These are phyloP conservation scores for Iberis amara DNA, from an alignment of 441 rosid genomes.

Conservation along the genomic window DNA sequence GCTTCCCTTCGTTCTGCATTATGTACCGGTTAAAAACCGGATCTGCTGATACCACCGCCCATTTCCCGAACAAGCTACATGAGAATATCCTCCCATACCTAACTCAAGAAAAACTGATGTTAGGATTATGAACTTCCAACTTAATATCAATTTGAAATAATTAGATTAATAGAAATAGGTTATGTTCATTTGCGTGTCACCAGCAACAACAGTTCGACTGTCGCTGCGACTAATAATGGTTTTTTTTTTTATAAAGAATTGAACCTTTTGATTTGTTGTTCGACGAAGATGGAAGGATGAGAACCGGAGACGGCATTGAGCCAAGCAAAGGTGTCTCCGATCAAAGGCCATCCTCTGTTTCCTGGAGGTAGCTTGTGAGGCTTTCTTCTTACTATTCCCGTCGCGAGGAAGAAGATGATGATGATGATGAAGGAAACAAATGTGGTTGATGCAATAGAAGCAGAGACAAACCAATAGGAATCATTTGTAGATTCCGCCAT, in stretches of 20 bases:
- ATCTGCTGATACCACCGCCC: conserved; percentile 71
- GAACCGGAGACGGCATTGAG: conserved; percentile 65
- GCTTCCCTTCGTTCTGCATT: conserved; percentile 73
- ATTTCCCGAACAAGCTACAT: conserved; percentile 66
- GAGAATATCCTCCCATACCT: conserved; percentile 72
- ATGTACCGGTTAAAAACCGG: conserved; percentile 57
- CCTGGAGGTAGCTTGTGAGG: conserved; percentile 49
- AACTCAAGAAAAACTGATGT: not conserved
- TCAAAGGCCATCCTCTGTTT: conserved; percentile 69
- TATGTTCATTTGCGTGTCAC: no score
- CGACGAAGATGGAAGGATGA: conserved; percentile 63
- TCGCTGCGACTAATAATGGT: no score
- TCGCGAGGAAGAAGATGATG: conserved; percentile 11
- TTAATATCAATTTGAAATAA: no score
- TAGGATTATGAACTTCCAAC: no score
- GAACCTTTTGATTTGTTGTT: conserved; percentile 54
- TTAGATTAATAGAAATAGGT: no score
- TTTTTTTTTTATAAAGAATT: no score
- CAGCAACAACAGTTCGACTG: no score
- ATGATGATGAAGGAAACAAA: conserved; percentile 20
- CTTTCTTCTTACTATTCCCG: conserved; percentile 6
- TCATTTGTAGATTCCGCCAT: conserved; percentile 22
- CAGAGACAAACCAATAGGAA: conserved; percentile 21
- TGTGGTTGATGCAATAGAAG: conserved; percentile 21
- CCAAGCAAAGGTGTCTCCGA: conserved; percentile 72